A percentile compares a stretch with the other conserved stretches of the same genome.
These are phyloP conservation scores for Macrolepiota albuminosa DNA, from an alignment of 768 basidiomycete species.

Conservation along the genomic window DNA sequence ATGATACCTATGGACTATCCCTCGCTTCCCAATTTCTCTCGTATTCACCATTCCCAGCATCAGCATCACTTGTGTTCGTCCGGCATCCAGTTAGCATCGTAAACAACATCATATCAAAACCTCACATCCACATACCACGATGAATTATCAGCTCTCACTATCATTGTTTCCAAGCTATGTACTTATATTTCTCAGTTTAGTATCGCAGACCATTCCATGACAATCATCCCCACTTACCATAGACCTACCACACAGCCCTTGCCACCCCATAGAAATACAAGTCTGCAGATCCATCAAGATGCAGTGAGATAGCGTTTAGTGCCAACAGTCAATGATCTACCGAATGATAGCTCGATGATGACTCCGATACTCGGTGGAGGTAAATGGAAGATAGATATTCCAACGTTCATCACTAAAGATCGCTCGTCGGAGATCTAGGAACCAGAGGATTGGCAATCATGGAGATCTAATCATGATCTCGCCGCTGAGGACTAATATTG, in stretches of 20 bases:
- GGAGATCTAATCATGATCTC: conserved; percentile 6
- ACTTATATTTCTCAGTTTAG: conserved; percentile 8
- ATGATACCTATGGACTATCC: conserved; percentile 5
- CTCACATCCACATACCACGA: conserved; percentile 10
- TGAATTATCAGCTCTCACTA: conserved; percentile 10
- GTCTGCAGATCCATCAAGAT: conserved; percentile 3
- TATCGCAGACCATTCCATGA: conserved; percentile 5
- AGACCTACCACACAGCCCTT: conserved; percentile 2
- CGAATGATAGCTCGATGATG: neutral
- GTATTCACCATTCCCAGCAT: conserved; percentile 15
- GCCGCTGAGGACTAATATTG: neutral
- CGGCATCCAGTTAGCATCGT: conserved; percentile 15
- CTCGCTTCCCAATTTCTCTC: conserved; percentile 6
- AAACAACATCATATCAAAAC: conserved; percentile 14
- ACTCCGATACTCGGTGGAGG: conserved; percentile 1
- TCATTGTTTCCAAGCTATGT: conserved; percentile 12
- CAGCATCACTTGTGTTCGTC: conserved; percentile 13
- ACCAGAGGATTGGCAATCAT: conserved; percentile 16
- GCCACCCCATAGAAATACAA: conserved; percentile 1
- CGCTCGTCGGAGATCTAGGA: conserved; percentile 11
- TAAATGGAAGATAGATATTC: neutral
- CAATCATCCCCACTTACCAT: conserved; percentile 5
- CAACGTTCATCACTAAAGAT: conserved; percentile 10
- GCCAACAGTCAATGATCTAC: neutral
- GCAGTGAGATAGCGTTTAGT: neutral